Base-by-base conservation (phyloP, 1,284 basidiomycete genomes). In the Fomitopsis betulina region DNA sequence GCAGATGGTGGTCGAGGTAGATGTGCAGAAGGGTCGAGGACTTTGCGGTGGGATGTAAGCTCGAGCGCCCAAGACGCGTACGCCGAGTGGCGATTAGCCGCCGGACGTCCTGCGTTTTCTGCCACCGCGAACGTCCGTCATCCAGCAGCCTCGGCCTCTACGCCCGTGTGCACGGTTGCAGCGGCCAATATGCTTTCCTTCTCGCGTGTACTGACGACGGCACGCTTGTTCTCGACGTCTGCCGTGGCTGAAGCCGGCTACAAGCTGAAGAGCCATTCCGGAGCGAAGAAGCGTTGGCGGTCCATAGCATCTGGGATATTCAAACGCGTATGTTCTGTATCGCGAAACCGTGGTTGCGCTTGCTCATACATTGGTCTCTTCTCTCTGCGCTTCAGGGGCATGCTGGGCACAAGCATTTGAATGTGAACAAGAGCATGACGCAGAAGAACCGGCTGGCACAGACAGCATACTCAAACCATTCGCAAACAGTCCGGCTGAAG, bases 211-310 rank as follows among this genome's bases (percentile, higher is more conserved):
- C n/a, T 69, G 55, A 53, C 68, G 13, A 64, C 71, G 9, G 57
- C 68, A 33, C 72, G 74, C n/a, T 59, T 67, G 21, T 75, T 75
- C 65, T 73, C 73, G 35, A 71, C 73, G 15, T 70, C 72, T 10
- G 59, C 71, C 8, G 59, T 62, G 8, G 63, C 66, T 7, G 65
- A 67, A n/a, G 73, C 68, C 13, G 35, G 35, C 51, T 72, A 71
- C 55, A 91, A 91, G 73, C 74, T 91, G 63, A 91, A 91, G 72
- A 82, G 86, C 0, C 89, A 91, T 70, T 85, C 81, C 4, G 90
- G 89, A 10, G 81, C 89, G n/a, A 91, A 91, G 76, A 92, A 92
- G 72, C 76, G 89, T 63, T 92, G 88, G 88, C 77, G 81, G 61
- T 84, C 86, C 1, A 73, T 91, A 39, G 79, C 81, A 17, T 85